Conservation (phyloP, 2,329 filamentous ascomycete genomes). For the Alternaria angustiovoidea region DNA sequence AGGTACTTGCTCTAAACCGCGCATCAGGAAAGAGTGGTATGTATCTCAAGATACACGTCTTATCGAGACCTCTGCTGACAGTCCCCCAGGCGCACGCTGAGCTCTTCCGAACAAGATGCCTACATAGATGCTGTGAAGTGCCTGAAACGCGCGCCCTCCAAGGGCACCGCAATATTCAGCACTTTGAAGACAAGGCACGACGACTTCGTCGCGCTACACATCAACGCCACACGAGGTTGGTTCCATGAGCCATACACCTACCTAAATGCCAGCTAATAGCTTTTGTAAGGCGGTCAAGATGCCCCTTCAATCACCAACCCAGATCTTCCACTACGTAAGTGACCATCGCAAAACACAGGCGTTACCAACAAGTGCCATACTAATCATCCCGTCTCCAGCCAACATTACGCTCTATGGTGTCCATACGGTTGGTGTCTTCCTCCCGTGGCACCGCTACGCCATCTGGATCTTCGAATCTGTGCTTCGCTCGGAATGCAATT, state of each 20-base stretch:
- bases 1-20: not conserved
- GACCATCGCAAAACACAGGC: too few species aligned
- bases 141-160: not conserved
- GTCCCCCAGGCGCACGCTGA: not conserved
- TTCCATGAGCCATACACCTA: not conserved
- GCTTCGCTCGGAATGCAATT: slow-evolving; percentile 2
- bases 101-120: not conserved
- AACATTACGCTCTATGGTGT: not conserved
- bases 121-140: not conserved
- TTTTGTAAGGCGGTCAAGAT: not conserved
- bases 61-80: not conserved
- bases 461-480: not conserved
- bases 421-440: not conserved
- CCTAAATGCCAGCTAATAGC: not conserved
- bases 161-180: not conserved
- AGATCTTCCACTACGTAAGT: not conserved
- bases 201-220: slow-evolving; percentile 2
- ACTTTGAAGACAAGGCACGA: not conserved
- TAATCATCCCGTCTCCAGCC: not conserved
- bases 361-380: not conserved
- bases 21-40: not conserved
- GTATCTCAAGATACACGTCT: not conserved
- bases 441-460: slow-evolving; percentile 1
- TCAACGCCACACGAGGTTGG: not conserved
- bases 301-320: not conserved